Evolutionary conservation across 164 flowering plant species (phyloP).

Genomic region (Vitis amurensis): DNA sequence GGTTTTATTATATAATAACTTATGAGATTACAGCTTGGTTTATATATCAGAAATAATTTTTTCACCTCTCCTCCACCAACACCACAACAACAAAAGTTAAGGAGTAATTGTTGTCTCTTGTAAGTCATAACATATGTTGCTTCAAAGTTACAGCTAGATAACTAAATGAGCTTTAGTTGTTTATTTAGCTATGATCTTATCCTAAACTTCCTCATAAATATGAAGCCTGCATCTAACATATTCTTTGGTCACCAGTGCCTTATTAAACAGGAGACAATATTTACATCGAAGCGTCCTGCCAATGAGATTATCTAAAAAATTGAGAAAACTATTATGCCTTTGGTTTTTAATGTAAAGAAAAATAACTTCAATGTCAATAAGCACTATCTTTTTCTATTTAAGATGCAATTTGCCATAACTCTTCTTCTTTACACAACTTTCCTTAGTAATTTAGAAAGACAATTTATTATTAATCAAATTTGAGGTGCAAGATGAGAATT

Average conservation of each 20-base stretch:
- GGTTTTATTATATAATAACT: not conserved
- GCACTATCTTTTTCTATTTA: no score
- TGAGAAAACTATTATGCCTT: conserved; percentile 79
- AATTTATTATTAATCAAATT: no score
- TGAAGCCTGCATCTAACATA: conserved; percentile 5
- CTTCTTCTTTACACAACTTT: no score
- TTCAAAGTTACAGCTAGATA: not conserved
- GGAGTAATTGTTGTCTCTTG: not conserved
- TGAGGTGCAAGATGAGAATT: no score
- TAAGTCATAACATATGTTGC: not conserved
- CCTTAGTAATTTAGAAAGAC: no score
- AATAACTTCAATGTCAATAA: conserved; percentile 72
- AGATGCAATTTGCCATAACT: no score
- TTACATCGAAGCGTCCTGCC: conserved; percentile 84
- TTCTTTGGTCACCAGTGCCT: conserved; percentile 55
- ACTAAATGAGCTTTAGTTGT: not conserved
- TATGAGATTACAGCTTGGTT: not conserved
- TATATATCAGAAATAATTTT: not conserved
- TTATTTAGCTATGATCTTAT: not conserved
- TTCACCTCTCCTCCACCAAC: not conserved
- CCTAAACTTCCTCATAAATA: not conserved
- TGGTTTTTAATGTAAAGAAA: conserved; percentile 95
- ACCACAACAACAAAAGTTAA: not conserved
- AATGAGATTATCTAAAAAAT: conserved; percentile 85
- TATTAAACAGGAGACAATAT: conserved; percentile 78